Evolutionary conservation across 2,329 filamentous ascomycete genomes (phyloP).

Genomic region (Talaromyces albobiverticillius): DNA sequence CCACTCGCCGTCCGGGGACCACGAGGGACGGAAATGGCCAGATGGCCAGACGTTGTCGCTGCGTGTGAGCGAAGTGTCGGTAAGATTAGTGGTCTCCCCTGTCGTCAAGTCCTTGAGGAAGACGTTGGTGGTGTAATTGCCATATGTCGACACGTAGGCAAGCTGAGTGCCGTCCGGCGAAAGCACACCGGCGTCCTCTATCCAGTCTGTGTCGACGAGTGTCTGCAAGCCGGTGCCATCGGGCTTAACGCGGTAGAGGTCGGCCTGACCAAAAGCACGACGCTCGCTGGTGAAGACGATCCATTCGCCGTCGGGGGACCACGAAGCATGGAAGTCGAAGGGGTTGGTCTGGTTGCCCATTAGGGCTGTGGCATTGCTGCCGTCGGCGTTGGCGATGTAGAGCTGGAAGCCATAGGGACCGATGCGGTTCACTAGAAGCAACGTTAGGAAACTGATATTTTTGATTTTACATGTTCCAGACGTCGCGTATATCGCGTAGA

Average conservation of each 20-base stretch:
- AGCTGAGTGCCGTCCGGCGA: constrained; percentile 38
- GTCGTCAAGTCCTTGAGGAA: constrained; percentile 40
- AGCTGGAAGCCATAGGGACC: constrained; percentile 25
- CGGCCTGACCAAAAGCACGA: constrained; percentile 39
- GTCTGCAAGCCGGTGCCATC: constrained; percentile 33
- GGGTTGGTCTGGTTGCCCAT: constrained; percentile 23
- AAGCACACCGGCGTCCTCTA: constrained; percentile 23
- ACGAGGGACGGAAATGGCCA: not conserved
- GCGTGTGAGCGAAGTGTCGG: not conserved
- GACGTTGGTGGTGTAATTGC: constrained; percentile 36
- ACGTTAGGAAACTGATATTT: not conserved
- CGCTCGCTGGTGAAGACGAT: constrained; percentile 42
- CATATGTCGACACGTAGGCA: constrained; percentile 42
- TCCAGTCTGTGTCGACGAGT: not conserved
- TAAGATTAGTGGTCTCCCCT: constrained; percentile 15
- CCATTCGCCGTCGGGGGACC: constrained; percentile 39
- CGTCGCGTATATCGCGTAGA: too few species aligned
- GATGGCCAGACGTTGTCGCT: not conserved
- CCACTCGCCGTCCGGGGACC: constrained; percentile 1
- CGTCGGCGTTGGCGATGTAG: constrained; percentile 39
- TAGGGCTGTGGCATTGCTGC: constrained; percentile 35
- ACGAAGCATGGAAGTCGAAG: constrained; percentile 42
- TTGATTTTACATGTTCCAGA: too few species aligned
- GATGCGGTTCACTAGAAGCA: constrained; percentile 32
- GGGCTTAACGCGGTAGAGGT: constrained; percentile 37